Evolutionary conservation across 2,329 filamentous ascomycete species (phyloP), one percentile per base, ranked within the genome.

Genomic region (Pseudogymnoascus destructans): DNA sequence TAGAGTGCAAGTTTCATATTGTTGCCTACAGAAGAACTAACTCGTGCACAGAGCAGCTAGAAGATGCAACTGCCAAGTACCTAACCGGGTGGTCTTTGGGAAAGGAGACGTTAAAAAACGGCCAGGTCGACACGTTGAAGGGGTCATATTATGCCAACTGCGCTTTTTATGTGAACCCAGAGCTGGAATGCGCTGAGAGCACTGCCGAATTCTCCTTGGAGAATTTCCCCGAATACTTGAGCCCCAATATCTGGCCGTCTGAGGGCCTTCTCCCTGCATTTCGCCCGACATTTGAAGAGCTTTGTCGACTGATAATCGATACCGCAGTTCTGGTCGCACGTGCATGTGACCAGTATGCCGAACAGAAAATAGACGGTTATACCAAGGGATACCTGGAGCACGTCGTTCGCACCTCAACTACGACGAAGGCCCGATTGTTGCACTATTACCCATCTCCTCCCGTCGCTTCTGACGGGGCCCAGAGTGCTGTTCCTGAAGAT

Each of bases 281-380:
- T 73, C 80, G 81, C 60, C 71, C 75, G 35, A 82, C 82, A 0
- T 81, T 95, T 61, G 85, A 92, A 64, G 76, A 81, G 36, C 78
- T 97, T 27, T 96, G 91, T 70, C 76, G 75, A 0, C 73, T 97
- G 62, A 89, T 97, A 66, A 95, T 97, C 64, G 89, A 96, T 66
- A 87, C 86, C 0, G 93, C 89, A 1, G 87, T 86, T 3, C 77
- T 97, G 7, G 93, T 98, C 5, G 93, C 93, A 1, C 76, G 84
- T n/a, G 89, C 88, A 3, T 96, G 92, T 71, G 92, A 96, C 73
- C 79, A 79, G 58, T 97, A 89, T 71, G 93, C 91, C 1, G 78
- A 83, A 68, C 77, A 80, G 59, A 88, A 95, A 63, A 88, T 97
- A 42, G 74, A 81, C 0, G 86, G 77, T 2, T 97, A 97, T 68